Percentiles rank a stretch among this genome's conserved stretches.
phyloP scores from a whole-genome alignment of 208 protist genomes.

The Trypanosoma rangeli region DNA sequence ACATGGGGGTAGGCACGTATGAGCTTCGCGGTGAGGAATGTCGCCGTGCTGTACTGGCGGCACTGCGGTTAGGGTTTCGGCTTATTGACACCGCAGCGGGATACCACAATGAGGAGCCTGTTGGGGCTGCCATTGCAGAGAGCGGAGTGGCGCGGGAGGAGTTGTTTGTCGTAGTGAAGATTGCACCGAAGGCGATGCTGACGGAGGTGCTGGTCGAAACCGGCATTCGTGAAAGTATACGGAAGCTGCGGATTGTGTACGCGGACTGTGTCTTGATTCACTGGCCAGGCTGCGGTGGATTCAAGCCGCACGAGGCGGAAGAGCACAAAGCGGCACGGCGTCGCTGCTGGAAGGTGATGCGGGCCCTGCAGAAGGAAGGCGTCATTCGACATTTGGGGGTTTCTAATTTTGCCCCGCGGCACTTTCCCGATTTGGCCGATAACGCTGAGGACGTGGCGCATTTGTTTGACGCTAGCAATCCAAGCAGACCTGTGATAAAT shows the following conservation, averaged over 20 bases:
- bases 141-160: conserved; percentile 62
- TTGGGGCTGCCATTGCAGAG: conserved; percentile 55
- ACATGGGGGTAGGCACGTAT: conserved; percentile 82
- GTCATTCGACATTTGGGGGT: conserved; percentile 65
- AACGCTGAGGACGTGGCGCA: not conserved
- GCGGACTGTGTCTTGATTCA: conserved; percentile 79
- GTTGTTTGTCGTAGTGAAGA: conserved; percentile 79
- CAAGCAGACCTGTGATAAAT: conserved; percentile 40
- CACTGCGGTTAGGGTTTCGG: conserved; percentile 70
- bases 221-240: conserved; percentile 57
- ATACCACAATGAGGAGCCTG: conserved; percentile 78
- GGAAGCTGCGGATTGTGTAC: conserved; percentile 62
- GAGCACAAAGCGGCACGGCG: conserved; percentile 53
- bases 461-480: conserved; percentile 11
- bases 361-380: conserved; percentile 47
- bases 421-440: conserved; percentile 51
- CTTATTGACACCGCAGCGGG: conserved; percentile 82
- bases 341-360: conserved; percentile 71
- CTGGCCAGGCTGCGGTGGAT: conserved; percentile 78
- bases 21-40: conserved; percentile 70
- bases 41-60: conserved; percentile 38
- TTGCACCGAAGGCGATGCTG: conserved; percentile 63
- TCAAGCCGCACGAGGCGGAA: conserved; percentile 40
- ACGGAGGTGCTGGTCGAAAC: conserved; percentile 32
- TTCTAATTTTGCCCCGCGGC: conserved; percentile 77